Evolutionary conservation across 1,284 basidiomycete species (phyloP).

Genomic region (Laetiporus sulphureus): DNA sequence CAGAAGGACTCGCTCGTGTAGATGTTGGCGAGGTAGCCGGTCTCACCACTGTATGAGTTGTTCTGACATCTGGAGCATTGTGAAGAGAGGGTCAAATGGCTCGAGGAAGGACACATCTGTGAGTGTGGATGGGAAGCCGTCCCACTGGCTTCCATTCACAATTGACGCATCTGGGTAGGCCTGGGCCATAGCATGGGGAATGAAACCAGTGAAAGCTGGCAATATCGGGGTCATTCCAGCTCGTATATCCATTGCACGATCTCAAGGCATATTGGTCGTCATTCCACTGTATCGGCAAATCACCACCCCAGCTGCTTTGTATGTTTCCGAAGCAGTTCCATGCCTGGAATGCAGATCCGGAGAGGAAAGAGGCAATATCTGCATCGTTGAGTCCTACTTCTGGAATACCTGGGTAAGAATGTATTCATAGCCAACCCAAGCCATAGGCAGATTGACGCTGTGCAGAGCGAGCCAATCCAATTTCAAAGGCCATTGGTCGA

Average conservation of each 20-base stretch:
- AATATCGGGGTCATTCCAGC: slow-evolving; percentile 40
- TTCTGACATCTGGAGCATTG: slow-evolving; percentile 33
- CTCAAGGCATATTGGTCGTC: slow-evolving; percentile 31
- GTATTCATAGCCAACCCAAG: slow-evolving; percentile 37
- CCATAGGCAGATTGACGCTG: slow-evolving; percentile 37
- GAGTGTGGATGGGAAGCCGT: slow-evolving; percentile 26
- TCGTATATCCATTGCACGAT: slow-evolving; percentile 34
- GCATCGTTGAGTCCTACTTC: slow-evolving; percentile 31
- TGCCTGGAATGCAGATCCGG: slow-evolving; percentile 36
- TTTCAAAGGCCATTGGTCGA: slow-evolving; percentile 35
- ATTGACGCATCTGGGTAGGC: slow-evolving; percentile 33
- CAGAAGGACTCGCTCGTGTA: slow-evolving; percentile 29
- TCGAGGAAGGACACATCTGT: slow-evolving; percentile 36
- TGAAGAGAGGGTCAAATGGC: slow-evolving; percentile 34
- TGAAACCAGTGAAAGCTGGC: slow-evolving; percentile 38
- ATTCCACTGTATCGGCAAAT: slow-evolving; percentile 31
- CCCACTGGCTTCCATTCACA: slow-evolving; percentile 30
- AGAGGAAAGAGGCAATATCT: slow-evolving; percentile 30
- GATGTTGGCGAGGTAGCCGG: slow-evolving; percentile 30
- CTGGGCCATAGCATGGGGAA: slow-evolving; percentile 28
- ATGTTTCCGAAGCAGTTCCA: slow-evolving; percentile 40
- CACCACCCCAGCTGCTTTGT: slow-evolving; percentile 34
- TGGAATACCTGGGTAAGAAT: slow-evolving; percentile 31
- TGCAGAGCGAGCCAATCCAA: slow-evolving; percentile 38
- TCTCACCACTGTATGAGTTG: slow-evolving; percentile 30